A percentile compares a stretch with the other conserved stretches of the same genome.
These are phyloP conservation scores for Boletus vermiculosoides DNA, from an alignment of 768 basidiomycete genomes.

Conservation along the genomic window DNA sequence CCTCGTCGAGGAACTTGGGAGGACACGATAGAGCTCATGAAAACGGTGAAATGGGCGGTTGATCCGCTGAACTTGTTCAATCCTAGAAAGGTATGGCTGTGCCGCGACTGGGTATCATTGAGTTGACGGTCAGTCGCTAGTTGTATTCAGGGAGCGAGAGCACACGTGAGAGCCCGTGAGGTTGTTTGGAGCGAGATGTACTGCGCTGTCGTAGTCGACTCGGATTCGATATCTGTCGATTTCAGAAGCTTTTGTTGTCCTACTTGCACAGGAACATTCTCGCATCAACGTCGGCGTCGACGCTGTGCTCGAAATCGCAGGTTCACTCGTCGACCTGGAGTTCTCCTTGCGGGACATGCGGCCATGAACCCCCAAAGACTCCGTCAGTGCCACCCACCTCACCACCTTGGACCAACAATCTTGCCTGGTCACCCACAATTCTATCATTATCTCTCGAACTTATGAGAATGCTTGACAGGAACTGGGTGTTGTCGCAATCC, in stretches of 20 bases:
- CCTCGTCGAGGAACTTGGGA: constrained; percentile 80
- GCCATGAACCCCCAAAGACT: constrained; percentile 56
- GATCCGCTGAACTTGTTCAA: constrained; percentile 85
- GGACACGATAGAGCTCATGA: constrained; percentile 83
- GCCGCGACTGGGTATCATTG: neutral
- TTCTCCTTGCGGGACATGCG: constrained; percentile 61
- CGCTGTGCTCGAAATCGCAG: constrained; percentile 37
- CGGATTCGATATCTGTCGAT: neutral
- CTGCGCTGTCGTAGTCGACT: neutral
- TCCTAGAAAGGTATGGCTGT: constrained; percentile 64
- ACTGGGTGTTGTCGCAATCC: too few species aligned
- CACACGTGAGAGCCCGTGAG: constrained; percentile 1
- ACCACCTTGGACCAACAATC: too few species aligned
- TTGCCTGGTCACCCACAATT: too few species aligned
- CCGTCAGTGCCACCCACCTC: constrained; percentile 8
- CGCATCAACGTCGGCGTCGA: neutral
- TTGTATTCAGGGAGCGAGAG: constrained; percentile 19
- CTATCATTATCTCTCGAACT: too few species aligned
- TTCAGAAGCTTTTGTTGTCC: too few species aligned
- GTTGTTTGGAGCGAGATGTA: neutral
- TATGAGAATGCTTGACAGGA: too few species aligned
- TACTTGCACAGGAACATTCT: too few species aligned
- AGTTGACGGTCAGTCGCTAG: constrained; percentile 6
- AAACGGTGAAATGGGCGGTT: constrained; percentile 70
- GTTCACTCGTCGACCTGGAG: constrained; percentile 52